Base-by-base conservation (phyloP, 2,329 filamentous ascomycete genomes). In the Furcasterigmium furcatum region DNA sequence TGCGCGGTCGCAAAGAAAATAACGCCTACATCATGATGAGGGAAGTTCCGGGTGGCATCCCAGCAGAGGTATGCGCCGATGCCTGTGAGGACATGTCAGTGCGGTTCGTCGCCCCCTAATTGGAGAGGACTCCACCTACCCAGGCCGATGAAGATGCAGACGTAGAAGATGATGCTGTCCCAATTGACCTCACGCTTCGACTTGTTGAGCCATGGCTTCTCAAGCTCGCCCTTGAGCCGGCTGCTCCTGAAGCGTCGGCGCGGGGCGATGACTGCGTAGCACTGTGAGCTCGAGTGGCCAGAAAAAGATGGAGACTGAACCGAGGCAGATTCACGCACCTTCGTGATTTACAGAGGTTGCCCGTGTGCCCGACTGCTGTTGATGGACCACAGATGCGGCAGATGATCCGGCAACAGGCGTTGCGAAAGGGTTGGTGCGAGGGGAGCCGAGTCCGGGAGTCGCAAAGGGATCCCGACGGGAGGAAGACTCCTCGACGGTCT, bases 151-250 rank as follows among this genome's bases (percentile, higher is more conserved):
- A 61, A 9, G 10, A 65, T 47, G 45, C 63, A 59, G 39, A 38
- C 46, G 38, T 57, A 53, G 29, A 68, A 54, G 45, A 68, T 62
- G 50, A 64, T 49, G 47, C 61, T 60, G 58, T 70, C 64, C 58
- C 59, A 62, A 25, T 57, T 54, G 29, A 56, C 65, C 52, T 59
- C 61, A 41, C 54, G 59, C 51, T 63, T 53, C 16, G 60, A 58
- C 36, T 65, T 61, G 5, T 52, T 46, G 2, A 69, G 57, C 66
- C 66, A 70, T 39, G 67, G 65, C 54, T 68, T 68, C 42, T 66
- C 62, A 49, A 67, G 66, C 13, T 58, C 56, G 20, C 56, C 61
- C 25, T 51, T 45, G 18, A 69, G 54, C 4, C 64, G 61, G 46
- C 63, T 63, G 49, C 58, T 64, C 48, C 58, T 61, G 55, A 67